A percentile compares a stretch with the other conserved stretches of the same genome.
Evolutionary conservation across 768 basidiomycete species (phyloP).

Genomic region (Clavulina sp.): DNA sequence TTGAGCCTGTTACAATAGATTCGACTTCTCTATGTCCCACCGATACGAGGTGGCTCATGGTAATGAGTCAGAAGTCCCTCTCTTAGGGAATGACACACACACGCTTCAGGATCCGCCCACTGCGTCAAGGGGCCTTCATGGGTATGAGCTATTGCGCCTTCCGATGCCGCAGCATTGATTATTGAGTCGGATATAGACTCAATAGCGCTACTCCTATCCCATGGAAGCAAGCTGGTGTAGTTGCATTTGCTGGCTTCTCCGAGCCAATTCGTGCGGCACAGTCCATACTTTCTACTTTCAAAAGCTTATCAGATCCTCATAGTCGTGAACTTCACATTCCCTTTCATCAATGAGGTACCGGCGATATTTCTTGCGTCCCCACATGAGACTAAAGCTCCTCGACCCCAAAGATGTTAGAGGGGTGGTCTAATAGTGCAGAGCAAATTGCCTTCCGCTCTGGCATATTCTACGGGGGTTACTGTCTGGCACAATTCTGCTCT

Average conservation of each 20-base stretch:
- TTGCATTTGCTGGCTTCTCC: constrained; percentile 9
- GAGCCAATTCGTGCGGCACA: constrained; percentile 9
- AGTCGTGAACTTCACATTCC: constrained; percentile 15
- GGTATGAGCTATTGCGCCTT: no score
- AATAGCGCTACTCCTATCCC: constrained; percentile 9
- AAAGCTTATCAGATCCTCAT: neutral
- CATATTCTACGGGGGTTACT: constrained; percentile 19
- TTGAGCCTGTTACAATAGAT: no score
- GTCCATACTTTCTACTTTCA: constrained; percentile 1
- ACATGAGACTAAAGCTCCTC: neutral
- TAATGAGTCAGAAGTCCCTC: no score
- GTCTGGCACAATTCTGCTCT: constrained; percentile 19
- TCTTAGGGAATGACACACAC: no score
- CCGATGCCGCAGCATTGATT: no score
- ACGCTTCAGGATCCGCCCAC: no score
- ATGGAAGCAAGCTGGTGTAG: constrained; percentile 10
- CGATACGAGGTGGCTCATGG: no score
- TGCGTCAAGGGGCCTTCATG: no score
- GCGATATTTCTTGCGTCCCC: constrained; percentile 1
- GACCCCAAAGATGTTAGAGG: neutral
- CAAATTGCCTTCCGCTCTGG: constrained; percentile 21
- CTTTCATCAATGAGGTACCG: constrained; percentile 23
- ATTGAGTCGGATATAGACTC: no score
- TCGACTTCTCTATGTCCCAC: no score
- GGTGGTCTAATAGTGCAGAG: constrained; percentile 11